Conservation (phyloP, 2,329 filamentous ascomycete genomes). For the Dissoconium aciculare region DNA sequence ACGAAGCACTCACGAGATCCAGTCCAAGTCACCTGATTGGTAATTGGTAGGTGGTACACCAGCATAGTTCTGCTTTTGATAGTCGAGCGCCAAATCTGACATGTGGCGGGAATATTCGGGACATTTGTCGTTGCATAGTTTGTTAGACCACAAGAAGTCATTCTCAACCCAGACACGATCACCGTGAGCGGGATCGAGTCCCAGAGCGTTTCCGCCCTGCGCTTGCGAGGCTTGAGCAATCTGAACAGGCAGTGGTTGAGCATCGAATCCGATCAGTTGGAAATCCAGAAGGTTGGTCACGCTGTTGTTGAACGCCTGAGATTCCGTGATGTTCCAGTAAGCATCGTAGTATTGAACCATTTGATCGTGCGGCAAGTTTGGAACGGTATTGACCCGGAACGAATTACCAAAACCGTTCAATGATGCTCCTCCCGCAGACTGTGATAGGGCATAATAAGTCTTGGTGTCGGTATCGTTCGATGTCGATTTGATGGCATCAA, state of each 20-base stretch:
- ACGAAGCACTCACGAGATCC: neutral
- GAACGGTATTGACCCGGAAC: constrained; percentile 10
- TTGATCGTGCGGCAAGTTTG: constrained; percentile 10
- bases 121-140: constrained; percentile 9
- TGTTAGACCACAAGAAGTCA: constrained; percentile 10
- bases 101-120: constrained; percentile 8
- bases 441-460: constrained; percentile 7
- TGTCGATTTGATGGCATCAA: constrained; percentile 6
- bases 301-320: constrained; percentile 6
- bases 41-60: constrained; percentile 10
- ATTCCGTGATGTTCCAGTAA: constrained; percentile 8
- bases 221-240: constrained; percentile 9
- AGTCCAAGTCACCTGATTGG: constrained; percentile 8
- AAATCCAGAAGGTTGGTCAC: constrained; percentile 8
- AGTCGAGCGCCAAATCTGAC: constrained; percentile 4
- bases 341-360: constrained; percentile 9
- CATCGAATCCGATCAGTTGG: constrained; percentile 11
- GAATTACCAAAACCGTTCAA: constrained; percentile 11
- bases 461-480: constrained; percentile 6
- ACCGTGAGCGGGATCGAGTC: constrained; percentile 9
- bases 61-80: constrained; percentile 7
- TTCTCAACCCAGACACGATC: constrained; percentile 13
- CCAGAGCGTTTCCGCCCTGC: constrained; percentile 10
- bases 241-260: constrained; percentile 9
- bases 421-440: constrained; percentile 8